phyloP scores from a whole-genome alignment of 1,284 basidiomycete genomes.

The Coniferiporia sulphurascens region DNA sequence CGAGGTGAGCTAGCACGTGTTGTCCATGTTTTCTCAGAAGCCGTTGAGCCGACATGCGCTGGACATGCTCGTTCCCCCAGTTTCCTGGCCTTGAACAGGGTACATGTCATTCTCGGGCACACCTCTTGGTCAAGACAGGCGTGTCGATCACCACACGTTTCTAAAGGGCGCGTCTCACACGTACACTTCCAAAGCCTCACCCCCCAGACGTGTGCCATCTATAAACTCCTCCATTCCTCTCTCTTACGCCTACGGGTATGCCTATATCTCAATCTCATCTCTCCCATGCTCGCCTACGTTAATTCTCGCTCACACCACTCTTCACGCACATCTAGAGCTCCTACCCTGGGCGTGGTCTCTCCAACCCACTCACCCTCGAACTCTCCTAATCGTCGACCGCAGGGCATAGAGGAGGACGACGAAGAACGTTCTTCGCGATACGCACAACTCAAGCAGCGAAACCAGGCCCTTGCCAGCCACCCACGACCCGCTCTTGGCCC shows the following conservation, averaged over 20 bases:
- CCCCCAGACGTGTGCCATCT: constrained; percentile 32
- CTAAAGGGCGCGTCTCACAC: constrained; percentile 54
- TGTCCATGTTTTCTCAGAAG: constrained; percentile 5
- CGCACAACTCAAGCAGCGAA: constrained; percentile 50
- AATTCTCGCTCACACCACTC: constrained; percentile 10
- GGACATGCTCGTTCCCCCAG: constrained; percentile 6
- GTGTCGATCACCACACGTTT: constrained; percentile 73
- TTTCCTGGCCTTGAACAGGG: constrained; percentile 17
- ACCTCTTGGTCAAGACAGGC: constrained; percentile 76
- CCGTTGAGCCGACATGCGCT: constrained; percentile 13
- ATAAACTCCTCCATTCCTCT: constrained; percentile 41
- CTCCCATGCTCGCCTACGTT: constrained; percentile 4
- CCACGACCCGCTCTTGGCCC: constrained; percentile 22
- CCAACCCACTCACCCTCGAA: constrained; percentile 19
- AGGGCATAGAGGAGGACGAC: constrained; percentile 34
- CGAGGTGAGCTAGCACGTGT: constrained; percentile 14
- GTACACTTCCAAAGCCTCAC: constrained; percentile 24
- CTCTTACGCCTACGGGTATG: constrained; percentile 68
- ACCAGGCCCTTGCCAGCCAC: constrained; percentile 32
- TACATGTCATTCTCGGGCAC: constrained; percentile 83
- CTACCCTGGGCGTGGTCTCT: constrained; percentile 46
- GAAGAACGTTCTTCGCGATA: constrained; percentile 46
- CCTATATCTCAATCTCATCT: constrained; percentile 21
- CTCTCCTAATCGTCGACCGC: constrained; percentile 19
- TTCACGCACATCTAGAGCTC: constrained; percentile 41